Conservation (phyloP, 148 eudicot species). For the Polygonum aviculare region DNA sequence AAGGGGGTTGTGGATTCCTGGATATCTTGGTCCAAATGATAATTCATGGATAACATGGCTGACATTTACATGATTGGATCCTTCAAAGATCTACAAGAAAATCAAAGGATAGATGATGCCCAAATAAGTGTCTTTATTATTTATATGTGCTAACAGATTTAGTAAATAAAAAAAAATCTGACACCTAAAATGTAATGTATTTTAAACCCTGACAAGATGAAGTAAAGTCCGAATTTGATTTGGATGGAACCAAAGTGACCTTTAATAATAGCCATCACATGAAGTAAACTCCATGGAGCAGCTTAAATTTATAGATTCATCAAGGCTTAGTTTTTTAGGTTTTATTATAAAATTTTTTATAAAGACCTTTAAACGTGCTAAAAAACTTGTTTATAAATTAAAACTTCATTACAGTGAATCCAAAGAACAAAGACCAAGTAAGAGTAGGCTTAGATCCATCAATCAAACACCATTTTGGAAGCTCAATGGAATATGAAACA, state of each 20-base stretch:
- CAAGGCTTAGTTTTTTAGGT: too few species aligned
- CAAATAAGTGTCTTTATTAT: not conserved
- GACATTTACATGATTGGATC: slow-evolving; percentile 84
- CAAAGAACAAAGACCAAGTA: not conserved
- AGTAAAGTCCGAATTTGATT: not conserved
- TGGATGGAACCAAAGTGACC: not conserved
- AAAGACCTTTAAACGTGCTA: too few species aligned
- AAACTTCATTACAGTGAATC: too few species aligned
- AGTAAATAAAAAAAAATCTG: not conserved
- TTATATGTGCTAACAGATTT: not conserved
- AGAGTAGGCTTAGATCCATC: not conserved
- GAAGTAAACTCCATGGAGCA: not conserved
- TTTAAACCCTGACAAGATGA: not conserved
- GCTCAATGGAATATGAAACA: not conserved
- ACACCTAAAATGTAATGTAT: not conserved
- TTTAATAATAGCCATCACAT: not conserved
- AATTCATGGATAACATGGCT: slow-evolving; percentile 92
- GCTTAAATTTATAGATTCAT: not conserved
- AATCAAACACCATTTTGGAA: not conserved
- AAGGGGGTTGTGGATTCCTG: slow-evolving; percentile 92
- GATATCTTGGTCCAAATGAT: slow-evolving; percentile 96
- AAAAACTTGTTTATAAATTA: too few species aligned
- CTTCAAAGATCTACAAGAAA: slow-evolving; percentile 74
- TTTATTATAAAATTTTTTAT: too few species aligned
- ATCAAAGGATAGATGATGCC: not conserved